A percentile compares a stretch with the other conserved stretches of the same genome.
Conservation (phyloP, 768 basidiomycete species). For the Podaxis sp. region DNA sequence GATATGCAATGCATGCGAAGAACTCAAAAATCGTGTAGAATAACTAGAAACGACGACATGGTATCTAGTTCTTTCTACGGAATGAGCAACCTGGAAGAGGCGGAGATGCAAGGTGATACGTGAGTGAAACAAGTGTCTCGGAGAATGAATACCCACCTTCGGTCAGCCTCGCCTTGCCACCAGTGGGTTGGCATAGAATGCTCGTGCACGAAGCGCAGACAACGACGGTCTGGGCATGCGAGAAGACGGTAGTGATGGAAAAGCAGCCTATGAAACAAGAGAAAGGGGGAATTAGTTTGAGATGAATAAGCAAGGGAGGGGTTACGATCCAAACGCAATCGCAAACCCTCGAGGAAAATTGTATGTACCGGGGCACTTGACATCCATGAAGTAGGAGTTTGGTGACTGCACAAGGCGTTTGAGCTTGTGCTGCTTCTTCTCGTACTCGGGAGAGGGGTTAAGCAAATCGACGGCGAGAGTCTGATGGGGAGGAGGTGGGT, state of each 20-base stretch:
- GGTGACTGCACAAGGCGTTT: constrained; percentile 98
- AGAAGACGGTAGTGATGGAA: constrained; percentile 96
- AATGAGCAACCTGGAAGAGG: constrained; percentile 81
- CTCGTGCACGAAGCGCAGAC: constrained; percentile 90
- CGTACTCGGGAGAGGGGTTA: constrained; percentile 87
- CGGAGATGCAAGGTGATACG: constrained; percentile 11
- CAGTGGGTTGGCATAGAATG: constrained; percentile 96
- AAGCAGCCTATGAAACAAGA: constrained; percentile 70
- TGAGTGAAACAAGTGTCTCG: constrained; percentile 1
- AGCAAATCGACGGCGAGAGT: constrained; percentile 97
- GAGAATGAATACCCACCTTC: constrained; percentile 68
- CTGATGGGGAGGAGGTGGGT: constrained; percentile 36
- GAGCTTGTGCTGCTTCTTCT: constrained; percentile 94
- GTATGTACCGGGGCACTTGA: constrained; percentile 91
- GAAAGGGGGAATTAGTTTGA: constrained; percentile 20
- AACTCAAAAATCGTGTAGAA: constrained; percentile 13
- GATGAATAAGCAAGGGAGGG: constrained; percentile 13
- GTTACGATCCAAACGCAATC: neutral
- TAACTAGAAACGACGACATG: constrained; percentile 22
- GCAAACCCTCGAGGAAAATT: neutral
- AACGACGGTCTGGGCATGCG: constrained; percentile 97
- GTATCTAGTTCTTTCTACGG: constrained; percentile 86
- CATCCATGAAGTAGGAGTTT: constrained; percentile 99
- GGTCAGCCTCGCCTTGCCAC: constrained; percentile 96
- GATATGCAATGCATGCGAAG: neutral